phyloP scores from a whole-genome alignment of 164 flowering plant species.

The Tinospora cordifolia region DNA sequence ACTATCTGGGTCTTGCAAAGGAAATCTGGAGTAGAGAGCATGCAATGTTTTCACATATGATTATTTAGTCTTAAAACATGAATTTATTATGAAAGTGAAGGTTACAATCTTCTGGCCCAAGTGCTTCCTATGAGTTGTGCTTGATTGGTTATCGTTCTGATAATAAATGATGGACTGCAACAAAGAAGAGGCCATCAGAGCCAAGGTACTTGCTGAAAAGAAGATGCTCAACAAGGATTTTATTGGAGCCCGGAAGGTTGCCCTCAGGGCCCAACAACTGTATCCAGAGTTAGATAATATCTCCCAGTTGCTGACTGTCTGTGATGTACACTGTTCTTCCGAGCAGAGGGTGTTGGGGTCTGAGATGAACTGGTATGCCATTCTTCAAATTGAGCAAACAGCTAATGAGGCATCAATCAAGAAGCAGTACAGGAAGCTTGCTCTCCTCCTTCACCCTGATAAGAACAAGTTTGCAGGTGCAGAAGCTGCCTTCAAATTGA shows the following conservation, averaged over 20 bases:
- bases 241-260: conserved; percentile 52
- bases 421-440: conserved; percentile 74
- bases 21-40: background rate
- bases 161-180: conserved; percentile 65
- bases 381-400: conserved; percentile 54
- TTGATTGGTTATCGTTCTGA: background rate
- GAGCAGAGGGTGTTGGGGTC: conserved; percentile 34
- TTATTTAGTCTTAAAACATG: background rate
- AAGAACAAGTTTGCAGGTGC: conserved; percentile 83
- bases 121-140: conserved; percentile 3
- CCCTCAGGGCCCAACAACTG: conserved; percentile 56
- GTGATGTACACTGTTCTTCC: conserved; percentile 75
- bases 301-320: conserved; percentile 57
- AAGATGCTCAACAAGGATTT: conserved; percentile 62
- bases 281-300: conserved; percentile 52
- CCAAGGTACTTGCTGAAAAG: conserved; percentile 58
- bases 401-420: conserved; percentile 62
- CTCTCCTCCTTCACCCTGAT: conserved; percentile 78
- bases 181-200: conserved; percentile 77
- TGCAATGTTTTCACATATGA: background rate
- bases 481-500: conserved; percentile 73
- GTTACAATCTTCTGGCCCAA: conserved; percentile 7
- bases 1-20: background rate
- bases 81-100: background rate
- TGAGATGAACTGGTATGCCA: conserved; percentile 72